These are phyloP conservation scores for Stellera chamaejasme DNA, from an alignment of 345 rosid species.

Conservation along the genomic window DNA sequence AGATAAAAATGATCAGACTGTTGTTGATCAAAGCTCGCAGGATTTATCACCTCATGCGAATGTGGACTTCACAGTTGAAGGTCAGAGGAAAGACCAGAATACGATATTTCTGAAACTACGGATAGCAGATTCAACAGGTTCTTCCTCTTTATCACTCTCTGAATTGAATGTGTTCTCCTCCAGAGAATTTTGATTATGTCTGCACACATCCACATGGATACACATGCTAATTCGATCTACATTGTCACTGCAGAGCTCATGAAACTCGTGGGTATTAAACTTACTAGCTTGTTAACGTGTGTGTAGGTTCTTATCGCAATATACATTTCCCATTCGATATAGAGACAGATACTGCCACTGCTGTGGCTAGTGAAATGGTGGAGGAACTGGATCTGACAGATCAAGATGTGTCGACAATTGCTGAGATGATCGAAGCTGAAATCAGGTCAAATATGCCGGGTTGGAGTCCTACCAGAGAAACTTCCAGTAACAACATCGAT, in stretches of 20 bases:
- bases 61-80: slow-evolving; percentile 62
- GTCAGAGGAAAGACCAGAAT: slow-evolving; percentile 68
- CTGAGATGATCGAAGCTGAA: slow-evolving; percentile 71
- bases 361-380: slow-evolving; percentile 95
- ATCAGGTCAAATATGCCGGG: slow-evolving; percentile 61
- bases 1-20: slow-evolving; percentile 30
- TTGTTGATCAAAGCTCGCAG: slow-evolving; percentile 10
- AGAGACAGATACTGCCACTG: slow-evolving; percentile 75
- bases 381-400: slow-evolving; percentile 83
- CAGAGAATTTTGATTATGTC: background rate
- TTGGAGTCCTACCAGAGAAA: slow-evolving; percentile 39
- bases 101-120: slow-evolving; percentile 84
- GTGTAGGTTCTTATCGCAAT: slow-evolving; percentile 67
- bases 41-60: slow-evolving; percentile 30
- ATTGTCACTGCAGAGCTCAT: too few species aligned
- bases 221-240: background rate
- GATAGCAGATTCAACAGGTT: slow-evolving; percentile 82
- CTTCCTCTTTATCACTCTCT: slow-evolving; percentile 12
- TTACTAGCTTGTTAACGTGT: slow-evolving; percentile 10
- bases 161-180: too few species aligned
- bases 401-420: slow-evolving; percentile 73
- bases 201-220: background rate
- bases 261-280: background rate
- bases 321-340: slow-evolving; percentile 94
- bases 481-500: slow-evolving; percentile 13